Evolutionary conservation across 441 rosid genomes (phyloP), one percentile per base, ranked within the genome.

Genomic region (Corymbia calophylla): DNA sequence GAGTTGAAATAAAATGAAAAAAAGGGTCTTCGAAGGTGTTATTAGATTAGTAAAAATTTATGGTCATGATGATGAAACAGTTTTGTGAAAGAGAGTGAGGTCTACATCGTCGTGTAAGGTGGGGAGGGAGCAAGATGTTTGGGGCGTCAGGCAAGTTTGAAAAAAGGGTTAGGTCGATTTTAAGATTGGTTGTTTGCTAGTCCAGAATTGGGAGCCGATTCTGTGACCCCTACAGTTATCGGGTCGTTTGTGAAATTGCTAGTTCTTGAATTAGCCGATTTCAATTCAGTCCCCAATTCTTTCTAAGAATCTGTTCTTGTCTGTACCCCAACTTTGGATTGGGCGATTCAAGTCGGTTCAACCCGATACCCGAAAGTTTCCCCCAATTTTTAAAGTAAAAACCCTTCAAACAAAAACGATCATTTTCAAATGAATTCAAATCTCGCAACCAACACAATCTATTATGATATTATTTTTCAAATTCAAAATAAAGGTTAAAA

Each of bases 231-330:
- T 8, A 16, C 7, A 8, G 3, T 70, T 35, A 19, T 35, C 27
- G 8, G 27, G 23, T 19, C 16, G 8, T 1, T 70, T 23, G 15
- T 18, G 44, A 70, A 70, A 70, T 8, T 70, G 47, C 35, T 4
- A 10, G 1, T 7, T 44, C 3, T 77, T 77, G 17, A 13, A 77
- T 25, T 0, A 1, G 5, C 5, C 17, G 15, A 4, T 77, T 39
- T 77, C 17, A 11, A 7, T 77, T 27, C 14, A 2, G 3, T 14
- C 8, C 9, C 29, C 17, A 0, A 1, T 73, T 77, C 6, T 44
- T 6, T 77, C 5, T 66, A 17, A 2, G 23, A 66, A 31, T 5
- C 1, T 7, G 23, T 77, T 44, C 5, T 77, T 6, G 7, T 32
- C 9, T 31, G 6, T 8, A 32, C 23, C 23, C n/a, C 18, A 7